Evolutionary conservation across 164 flowering plant genomes (phyloP), one percentile per base, ranked within the genome.

Genomic region (Tinospora cordifolia): DNA sequence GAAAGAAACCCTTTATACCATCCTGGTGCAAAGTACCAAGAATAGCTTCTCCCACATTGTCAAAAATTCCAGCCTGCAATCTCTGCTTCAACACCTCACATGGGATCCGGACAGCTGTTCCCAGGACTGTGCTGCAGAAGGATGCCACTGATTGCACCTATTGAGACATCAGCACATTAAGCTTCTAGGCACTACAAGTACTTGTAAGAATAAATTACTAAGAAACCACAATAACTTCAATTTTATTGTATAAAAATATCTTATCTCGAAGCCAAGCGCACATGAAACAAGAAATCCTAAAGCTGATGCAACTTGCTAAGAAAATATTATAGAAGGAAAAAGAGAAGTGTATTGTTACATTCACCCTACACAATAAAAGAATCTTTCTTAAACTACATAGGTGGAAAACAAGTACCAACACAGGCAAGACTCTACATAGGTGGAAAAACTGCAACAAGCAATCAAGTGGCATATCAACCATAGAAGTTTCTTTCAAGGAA

Each of bases 11-110:
- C 80, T 78, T 85, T 3, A 87, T 78, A 66, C 99, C 99, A 86
- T 95, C 98, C 79, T 89, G 94, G 5, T 84, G 82, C 87, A 92
- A 80, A 15, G 99, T 95, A 41, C 94, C 95, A 57, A 88, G 79
- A 72, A 95, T 81, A 68, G 97, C 99, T 75, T 95, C 90, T n/a
- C 98, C 97, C 17, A 91, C 94, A 82, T 92, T 95, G 77, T 90
- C 84, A 83, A 88, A 92, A 63, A 95, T 57, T 39, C 98, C 98
- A 65, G 99, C 99, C 80, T 95, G 99, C 78, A 88, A 75, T 51
- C 99, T 79, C 75, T 95, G 99, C 84, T 95, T 95, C 69, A 95
- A 75, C 46, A 95, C 99, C 81, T 95, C 99, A 80, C 97, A 88
- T 8, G 99, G 99, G 66, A 95, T 91, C 66, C 99, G 86, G 58